Conservation (phyloP, 495 filamentous ascomycete genomes). For the Xylaria bambusicola region DNA sequence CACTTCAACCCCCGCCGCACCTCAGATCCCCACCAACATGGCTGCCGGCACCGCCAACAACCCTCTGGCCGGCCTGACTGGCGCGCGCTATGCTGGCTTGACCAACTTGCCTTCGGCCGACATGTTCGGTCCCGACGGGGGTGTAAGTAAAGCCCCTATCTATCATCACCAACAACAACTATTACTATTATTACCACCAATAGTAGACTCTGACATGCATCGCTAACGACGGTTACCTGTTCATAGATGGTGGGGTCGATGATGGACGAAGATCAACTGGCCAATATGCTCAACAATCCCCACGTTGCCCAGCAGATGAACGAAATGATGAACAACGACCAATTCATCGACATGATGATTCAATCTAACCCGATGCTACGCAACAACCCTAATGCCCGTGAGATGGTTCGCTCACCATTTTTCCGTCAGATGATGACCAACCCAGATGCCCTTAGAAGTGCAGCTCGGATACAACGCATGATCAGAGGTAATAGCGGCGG, state of each 20-base stretch:
- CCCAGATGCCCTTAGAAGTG: conserved; percentile 76
- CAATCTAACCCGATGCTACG: conserved; percentile 85
- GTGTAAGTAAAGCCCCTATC: conserved; percentile 64
- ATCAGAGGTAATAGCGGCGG: conserved; percentile 51
- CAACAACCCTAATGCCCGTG: conserved; percentile 76
- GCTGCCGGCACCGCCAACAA: conserved; percentile 91
- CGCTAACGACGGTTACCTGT: conserved; percentile 31
- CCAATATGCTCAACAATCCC: conserved; percentile 84
- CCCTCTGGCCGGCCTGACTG: conserved; percentile 86
- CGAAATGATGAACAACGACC: conserved; percentile 91
- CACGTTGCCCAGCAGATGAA: conserved; percentile 80
- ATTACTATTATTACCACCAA: too few relatives aligned
- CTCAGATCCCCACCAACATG: conserved; percentile 81
- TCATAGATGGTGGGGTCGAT: conserved; percentile 87
- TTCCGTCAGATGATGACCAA: conserved; percentile 97
- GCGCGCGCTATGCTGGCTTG: conserved; percentile 91
- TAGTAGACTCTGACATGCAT: too few relatives aligned
- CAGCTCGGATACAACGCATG: conserved; percentile 73
- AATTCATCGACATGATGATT: conserved; percentile 90
- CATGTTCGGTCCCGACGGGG: conserved; percentile 94
- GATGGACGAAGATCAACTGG: conserved; percentile 70
- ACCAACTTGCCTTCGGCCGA: conserved; percentile 83
- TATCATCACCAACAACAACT: too few relatives aligned
- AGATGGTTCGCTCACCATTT: conserved; percentile 81
- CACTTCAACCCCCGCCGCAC: conserved; percentile 52